These are phyloP conservation scores for Mentha longifolia DNA, from an alignment of 257 asterid genomes.

Conservation along the genomic window DNA sequence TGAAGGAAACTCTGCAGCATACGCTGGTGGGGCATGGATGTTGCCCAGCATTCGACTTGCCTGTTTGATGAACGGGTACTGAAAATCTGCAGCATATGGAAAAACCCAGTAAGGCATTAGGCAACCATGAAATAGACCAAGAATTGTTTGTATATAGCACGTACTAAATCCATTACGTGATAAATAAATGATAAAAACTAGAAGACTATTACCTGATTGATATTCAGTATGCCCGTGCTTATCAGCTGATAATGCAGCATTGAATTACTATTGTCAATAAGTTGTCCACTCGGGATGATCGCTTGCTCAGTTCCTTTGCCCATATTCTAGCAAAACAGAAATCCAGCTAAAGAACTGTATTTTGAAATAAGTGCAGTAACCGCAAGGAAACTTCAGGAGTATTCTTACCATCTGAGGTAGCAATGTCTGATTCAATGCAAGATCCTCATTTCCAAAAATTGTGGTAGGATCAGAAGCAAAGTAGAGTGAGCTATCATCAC, in stretches of 20 bases:
- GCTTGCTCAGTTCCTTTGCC: conserved; percentile 39
- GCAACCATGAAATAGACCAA: neutral
- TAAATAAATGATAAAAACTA: neutral
- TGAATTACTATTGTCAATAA: conserved; percentile 22
- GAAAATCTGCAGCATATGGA: conserved; percentile 46
- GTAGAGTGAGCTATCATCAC: conserved; percentile 43
- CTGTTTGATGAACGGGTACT: conserved; percentile 56
- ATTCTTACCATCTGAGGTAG: conserved; percentile 49
- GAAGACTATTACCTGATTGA: conserved; percentile 51
- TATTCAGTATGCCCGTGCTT: conserved; percentile 38
- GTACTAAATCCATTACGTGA: neutral
- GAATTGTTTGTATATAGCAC: neutral
- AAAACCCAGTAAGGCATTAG: conserved; percentile 19
- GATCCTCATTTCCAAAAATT: conserved; percentile 44
- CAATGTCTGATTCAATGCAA: conserved; percentile 38
- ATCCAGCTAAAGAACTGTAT: conserved; percentile 11
- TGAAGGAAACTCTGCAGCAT: conserved; percentile 81
- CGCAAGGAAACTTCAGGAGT: conserved; percentile 2
- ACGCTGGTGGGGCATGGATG: conserved; percentile 82
- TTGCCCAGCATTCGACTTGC: conserved; percentile 75
- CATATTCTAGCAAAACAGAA: conserved; percentile 41
- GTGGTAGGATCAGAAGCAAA: conserved; percentile 45
- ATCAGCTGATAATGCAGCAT: conserved; percentile 37
- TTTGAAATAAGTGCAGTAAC: conserved; percentile 12
- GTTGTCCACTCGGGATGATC: conserved; percentile 36